A percentile compares a stretch with the other conserved stretches of the same genome.
These are phyloP conservation scores for Rhizopus stolonifer DNA, from an alignment of 371 early-diverging fungal species.

Conservation along the genomic window DNA sequence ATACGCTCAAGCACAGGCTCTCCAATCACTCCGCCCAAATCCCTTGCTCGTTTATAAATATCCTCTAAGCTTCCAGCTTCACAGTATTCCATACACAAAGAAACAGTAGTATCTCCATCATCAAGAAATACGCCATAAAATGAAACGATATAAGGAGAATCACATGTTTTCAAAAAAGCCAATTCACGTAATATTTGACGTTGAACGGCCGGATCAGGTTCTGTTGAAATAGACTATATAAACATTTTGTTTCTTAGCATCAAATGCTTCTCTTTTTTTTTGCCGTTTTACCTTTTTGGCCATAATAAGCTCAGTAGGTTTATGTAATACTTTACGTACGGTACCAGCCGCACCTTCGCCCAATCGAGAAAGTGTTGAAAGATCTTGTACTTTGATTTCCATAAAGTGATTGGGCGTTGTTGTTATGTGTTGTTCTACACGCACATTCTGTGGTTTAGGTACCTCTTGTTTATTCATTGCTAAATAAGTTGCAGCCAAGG, in stretches of 20 bases:
- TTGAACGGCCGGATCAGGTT: slow-evolving; percentile 71
- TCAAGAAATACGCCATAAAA: slow-evolving; percentile 94
- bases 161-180: slow-evolving; percentile 82
- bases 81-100: slow-evolving; percentile 94
- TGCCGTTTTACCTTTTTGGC: slow-evolving; percentile 79
- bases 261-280: not conserved
- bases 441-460: slow-evolving; percentile 1
- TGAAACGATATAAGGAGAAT: slow-evolving; percentile 89
- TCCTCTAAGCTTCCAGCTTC: slow-evolving; percentile 82
- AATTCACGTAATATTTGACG: slow-evolving; percentile 91
- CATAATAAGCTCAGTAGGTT: slow-evolving; percentile 82
- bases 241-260: not conserved
- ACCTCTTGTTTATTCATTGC: slow-evolving; percentile 5
- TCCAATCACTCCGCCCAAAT: slow-evolving; percentile 66
- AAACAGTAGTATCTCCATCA: slow-evolving; percentile 82
- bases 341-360: slow-evolving; percentile 96
- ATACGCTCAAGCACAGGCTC: slow-evolving; percentile 81
- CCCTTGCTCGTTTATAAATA: slow-evolving; percentile 71
- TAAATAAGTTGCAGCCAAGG: slow-evolving; percentile 27
- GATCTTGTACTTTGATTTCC: slow-evolving; percentile 58
- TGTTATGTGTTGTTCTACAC: slow-evolving; percentile 6
- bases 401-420: slow-evolving; percentile 28
- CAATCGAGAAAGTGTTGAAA: slow-evolving; percentile 65
- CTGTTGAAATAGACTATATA: slow-evolving; percentile 61
- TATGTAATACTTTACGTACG: slow-evolving; percentile 83